Evolutionary conservation across 331 rosid species (phyloP).

Genomic region (Pyracantha coccinea): DNA sequence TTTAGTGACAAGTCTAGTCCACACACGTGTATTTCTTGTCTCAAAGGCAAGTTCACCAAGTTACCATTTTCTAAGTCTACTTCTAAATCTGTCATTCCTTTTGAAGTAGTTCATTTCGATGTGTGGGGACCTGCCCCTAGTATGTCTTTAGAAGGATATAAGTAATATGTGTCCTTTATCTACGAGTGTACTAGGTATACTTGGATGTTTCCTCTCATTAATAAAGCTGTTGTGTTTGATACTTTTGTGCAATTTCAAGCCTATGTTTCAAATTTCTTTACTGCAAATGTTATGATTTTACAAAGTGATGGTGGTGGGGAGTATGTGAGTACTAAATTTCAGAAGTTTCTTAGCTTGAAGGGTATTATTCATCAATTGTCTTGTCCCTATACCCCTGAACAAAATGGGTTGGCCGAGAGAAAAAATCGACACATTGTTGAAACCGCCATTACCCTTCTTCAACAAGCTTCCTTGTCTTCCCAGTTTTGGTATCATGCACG

Average conservation of each 20-base stretch:
- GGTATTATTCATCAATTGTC: background rate
- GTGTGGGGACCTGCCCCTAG: background rate
- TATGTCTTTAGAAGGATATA: background rate
- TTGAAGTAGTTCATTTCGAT: background rate
- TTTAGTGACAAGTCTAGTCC: background rate
- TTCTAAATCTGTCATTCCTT: background rate
- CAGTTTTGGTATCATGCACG: too few relatives aligned
- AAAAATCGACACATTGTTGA: background rate
- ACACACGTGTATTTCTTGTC: background rate
- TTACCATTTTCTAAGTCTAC: too few relatives aligned
- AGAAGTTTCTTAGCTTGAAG: background rate
- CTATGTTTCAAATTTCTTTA: background rate
- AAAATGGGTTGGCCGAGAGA: background rate
- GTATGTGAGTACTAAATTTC: background rate
- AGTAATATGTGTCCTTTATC: background rate
- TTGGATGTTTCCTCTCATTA: background rate
- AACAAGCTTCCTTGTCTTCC: background rate
- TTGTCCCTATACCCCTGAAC: background rate
- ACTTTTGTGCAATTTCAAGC: background rate
- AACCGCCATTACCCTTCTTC: background rate
- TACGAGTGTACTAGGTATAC: background rate
- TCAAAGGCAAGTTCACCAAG: background rate
- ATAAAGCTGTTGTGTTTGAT: background rate
- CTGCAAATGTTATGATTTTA: too few relatives aligned
- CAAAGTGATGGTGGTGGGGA: background rate